Conservation (phyloP, 352 stramenopile species). For the Phytophthora melonis region DNA sequence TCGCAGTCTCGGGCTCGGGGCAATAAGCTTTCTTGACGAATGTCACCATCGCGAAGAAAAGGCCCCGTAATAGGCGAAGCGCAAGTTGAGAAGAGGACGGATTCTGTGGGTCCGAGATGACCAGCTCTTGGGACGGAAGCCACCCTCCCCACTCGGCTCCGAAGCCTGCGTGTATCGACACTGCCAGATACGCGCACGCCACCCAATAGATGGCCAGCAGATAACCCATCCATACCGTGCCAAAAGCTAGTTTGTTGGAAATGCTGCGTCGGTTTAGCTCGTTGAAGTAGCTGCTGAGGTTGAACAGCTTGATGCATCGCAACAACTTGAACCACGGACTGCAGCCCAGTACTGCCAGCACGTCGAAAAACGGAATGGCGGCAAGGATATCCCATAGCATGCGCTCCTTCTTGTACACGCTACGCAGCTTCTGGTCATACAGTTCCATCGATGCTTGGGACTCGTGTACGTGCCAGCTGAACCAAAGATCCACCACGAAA, state of each 20-base stretch:
- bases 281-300: conserved; percentile 49
- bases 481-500: conserved; percentile 54
- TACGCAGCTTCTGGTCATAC: conserved; percentile 48
- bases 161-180: conserved; percentile 47
- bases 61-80: conserved; percentile 44
- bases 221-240: conserved; percentile 53
- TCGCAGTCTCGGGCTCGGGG: conserved; percentile 34
- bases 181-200: conserved; percentile 52
- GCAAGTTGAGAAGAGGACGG: conserved; percentile 40
- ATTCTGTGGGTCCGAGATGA: conserved; percentile 30
- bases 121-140: conserved; percentile 41
- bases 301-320: conserved; percentile 52
- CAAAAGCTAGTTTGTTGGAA: conserved; percentile 53
- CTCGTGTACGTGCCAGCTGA: conserved; percentile 46
- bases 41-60: conserved; percentile 50
- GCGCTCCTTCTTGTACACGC: conserved; percentile 46
- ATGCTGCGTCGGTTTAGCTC: conserved; percentile 62
- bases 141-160: conserved; percentile 53
- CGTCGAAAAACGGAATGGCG: conserved; percentile 40
- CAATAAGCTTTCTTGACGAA: conserved; percentile 56
- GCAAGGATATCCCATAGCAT: conserved; percentile 48
- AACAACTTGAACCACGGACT: conserved; percentile 39
- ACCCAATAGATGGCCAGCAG: conserved; percentile 61
- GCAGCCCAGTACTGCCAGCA: conserved; percentile 33
- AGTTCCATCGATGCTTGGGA: conserved; percentile 50